Conservation (phyloP, 75 land plant species). For the Ceratopteris richardii region DNA sequence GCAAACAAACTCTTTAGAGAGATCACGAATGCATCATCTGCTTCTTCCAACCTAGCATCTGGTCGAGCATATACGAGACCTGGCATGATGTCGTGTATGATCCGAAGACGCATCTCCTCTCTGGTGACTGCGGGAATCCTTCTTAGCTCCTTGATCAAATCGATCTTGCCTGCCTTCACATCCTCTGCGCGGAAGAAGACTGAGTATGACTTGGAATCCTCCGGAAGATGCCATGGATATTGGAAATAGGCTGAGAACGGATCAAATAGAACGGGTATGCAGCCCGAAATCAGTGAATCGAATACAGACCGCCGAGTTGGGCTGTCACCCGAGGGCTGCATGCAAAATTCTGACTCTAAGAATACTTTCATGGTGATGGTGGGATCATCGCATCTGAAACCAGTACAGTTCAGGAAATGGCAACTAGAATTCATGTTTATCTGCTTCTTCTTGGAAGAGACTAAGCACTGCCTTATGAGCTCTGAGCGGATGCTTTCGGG, state of each 20-base stretch:
- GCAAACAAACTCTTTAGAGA: neutral
- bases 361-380: conserved; percentile 36
- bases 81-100: conserved; percentile 44
- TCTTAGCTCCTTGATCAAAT: conserved; percentile 30
- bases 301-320: conserved; percentile 63
- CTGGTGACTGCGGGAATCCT: conserved; percentile 19
- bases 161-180: conserved; percentile 4
- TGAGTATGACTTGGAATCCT: conserved; percentile 25
- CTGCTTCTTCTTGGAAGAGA: conserved; percentile 4
- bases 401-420: conserved; percentile 23
- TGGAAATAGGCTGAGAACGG: conserved; percentile 50
- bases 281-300: conserved; percentile 63
- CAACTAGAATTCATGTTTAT: conserved; percentile 6
- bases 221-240: conserved; percentile 57
- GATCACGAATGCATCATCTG: neutral
- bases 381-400: conserved; percentile 21
- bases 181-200: conserved; percentile 17
- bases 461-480: conserved; percentile 35
- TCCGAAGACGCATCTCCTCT: conserved; percentile 29
- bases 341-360: conserved; percentile 42
- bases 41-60: neutral
- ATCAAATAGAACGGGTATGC: conserved; percentile 71
- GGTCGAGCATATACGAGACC: conserved; percentile 49
- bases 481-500: conserved; percentile 28
- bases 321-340: conserved; percentile 67